These are phyloP conservation scores for Hirschioporus abietinus DNA, from an alignment of 768 basidiomycete species.

Conservation along the genomic window DNA sequence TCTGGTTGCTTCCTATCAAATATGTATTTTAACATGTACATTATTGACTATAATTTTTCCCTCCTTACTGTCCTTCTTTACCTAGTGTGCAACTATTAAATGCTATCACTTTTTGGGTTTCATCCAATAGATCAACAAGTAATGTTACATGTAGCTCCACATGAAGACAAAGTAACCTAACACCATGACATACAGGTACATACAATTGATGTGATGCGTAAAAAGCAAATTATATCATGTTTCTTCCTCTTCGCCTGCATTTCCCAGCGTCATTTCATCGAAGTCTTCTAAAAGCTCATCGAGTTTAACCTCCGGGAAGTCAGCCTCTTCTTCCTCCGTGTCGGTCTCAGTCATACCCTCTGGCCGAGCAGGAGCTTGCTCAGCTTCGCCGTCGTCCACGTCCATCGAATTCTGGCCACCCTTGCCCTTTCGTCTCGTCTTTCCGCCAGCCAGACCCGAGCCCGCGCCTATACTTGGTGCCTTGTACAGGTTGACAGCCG, in stretches of 20 bases:
- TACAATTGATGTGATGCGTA: background rate
- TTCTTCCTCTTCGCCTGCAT: conserved; percentile 21
- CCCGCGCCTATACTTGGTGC: conserved; percentile 49
- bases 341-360: conserved; percentile 21
- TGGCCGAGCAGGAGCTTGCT: conserved; percentile 21
- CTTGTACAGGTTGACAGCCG: conserved; percentile 84
- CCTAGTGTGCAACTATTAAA: no score
- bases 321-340: conserved; percentile 56
- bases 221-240: conserved; percentile 1
- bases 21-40: background rate
- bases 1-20: no score
- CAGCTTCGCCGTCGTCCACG: conserved; percentile 41
- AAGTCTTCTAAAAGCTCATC: conserved; percentile 89
- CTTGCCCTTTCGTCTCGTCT: conserved; percentile 40
- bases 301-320: conserved; percentile 84
- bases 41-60: background rate
- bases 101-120: no score
- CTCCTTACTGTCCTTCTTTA: background rate
- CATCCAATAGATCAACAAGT: no score
- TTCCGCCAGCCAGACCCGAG: conserved; percentile 24
- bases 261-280: conserved; percentile 80
- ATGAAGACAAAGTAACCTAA: background rate
- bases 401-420: conserved; percentile 51
- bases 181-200: background rate
- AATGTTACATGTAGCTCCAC: no score